phyloP scores from a whole-genome alignment of 2,329 filamentous ascomycete genomes.

The Colletotrichum sidae region DNA sequence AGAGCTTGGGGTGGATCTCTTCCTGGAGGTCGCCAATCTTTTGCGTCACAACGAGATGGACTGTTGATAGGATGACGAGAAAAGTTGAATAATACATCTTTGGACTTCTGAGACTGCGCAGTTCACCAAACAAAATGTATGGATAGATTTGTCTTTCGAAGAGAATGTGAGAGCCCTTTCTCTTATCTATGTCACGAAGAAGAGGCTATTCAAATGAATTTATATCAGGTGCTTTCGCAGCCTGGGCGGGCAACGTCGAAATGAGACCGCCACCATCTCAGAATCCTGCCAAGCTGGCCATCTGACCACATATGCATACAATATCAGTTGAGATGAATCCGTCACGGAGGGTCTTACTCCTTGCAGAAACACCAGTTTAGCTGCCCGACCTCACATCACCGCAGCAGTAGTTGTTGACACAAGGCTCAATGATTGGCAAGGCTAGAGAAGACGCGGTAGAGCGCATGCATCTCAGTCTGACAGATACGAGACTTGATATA shows the following conservation, averaged over 20 bases:
- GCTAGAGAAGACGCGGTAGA: too few species aligned
- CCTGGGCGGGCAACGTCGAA: neutral
- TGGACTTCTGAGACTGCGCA: neutral
- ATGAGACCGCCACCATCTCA: neutral
- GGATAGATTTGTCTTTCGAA: too few species aligned
- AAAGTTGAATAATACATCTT: neutral
- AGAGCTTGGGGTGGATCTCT: slow-evolving; percentile 20
- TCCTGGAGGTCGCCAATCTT: slow-evolving; percentile 3
- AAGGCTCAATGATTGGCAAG: too few species aligned
- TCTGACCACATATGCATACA: neutral
- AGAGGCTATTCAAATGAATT: too few species aligned
- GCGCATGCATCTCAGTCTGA: too few species aligned
- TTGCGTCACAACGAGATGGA: slow-evolving; percentile 14
- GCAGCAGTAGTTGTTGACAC: too few species aligned
- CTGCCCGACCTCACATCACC: too few species aligned
- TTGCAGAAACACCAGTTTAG: too few species aligned
- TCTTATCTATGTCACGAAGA: too few species aligned
- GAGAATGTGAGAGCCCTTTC: too few species aligned
- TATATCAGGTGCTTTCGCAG: too few species aligned
- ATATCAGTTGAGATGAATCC: neutral
- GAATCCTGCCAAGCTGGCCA: neutral
- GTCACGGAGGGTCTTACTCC: neutral
- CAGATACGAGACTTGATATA: too few species aligned
- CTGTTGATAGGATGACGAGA: neutral
- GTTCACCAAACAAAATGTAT: neutral